Base-by-base conservation (phyloP, 768 basidiomycete genomes). In the Agrocybe chaxingu region DNA sequence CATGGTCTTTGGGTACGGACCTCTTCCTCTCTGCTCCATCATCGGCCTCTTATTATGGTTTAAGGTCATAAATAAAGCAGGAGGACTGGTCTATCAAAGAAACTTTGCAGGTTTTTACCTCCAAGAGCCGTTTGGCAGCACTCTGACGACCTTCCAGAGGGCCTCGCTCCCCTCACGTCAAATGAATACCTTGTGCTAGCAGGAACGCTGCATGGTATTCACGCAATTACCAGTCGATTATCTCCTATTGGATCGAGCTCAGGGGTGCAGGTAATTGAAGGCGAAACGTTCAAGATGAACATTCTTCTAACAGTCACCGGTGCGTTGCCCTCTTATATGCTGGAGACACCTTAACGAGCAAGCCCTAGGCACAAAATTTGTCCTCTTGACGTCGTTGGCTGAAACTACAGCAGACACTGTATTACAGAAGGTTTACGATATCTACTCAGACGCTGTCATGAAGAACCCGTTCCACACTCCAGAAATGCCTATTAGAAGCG, bases 401-500 rank as follows among this genome's bases (percentile, higher is more conserved):
- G 90, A 92, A 58, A 71, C 81, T 7, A 79, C 79, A 1, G 82
- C 89, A 32, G 92, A 80, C 45, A 60, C 79, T 3, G 73, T 87
- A 16, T 72, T 99, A 36, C 85, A 87, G 60, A 90, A 85, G 65
- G 85, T 93, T 42, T 98, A 98, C 68, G 93, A 98, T 66, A 82
- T 81, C 13, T 99, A 98, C 66, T 80, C 95, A 0, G 97, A 98
- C 63, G 84, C 89, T 1, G 94, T 94, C 48, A 96, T 98, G 92
- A 98, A 98, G 76, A 98, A 98, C 63, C 97, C 97, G 0, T 99
- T 99, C 69, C 93, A 98, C 67, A 96, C 93, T 4, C 90, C 89
- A n/a, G 97, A 98, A 66, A 99, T 98, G 96, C 97, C 97, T 2
- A 94, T 98, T 57, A 82, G 97, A 42, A 92, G 78, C 39, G 91